Base-by-base conservation (phyloP, 1,139 yeast genomes). In the Taphrina wiesneri region DNA sequence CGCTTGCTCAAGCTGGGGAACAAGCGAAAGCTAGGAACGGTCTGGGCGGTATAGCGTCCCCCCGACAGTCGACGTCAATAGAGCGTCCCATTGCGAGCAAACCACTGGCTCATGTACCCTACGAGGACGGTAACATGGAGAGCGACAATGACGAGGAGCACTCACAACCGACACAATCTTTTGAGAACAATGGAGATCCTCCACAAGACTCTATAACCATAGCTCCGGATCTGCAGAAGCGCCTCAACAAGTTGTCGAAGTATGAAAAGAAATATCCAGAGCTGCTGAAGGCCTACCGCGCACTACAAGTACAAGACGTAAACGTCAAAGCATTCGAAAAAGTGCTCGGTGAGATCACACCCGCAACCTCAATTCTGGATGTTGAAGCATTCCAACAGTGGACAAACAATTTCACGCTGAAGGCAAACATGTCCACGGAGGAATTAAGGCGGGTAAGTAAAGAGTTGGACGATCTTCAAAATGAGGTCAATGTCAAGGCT, bases 261-360 rank as follows among this genome's bases (percentile, higher is more conserved):
- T 93, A 91, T 75, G 98, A 93, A 75, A 88, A 88, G 67, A 90
- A 90, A 74, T 92, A 91, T 74, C 98, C 97, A 0, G 77, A 85
- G 23, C 53, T 68, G n/a, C 63, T 68, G 25, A 43, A 52, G 30
- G 67, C 70, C 3, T 68, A 66, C 36, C 61, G 65, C 21, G 54
- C 30, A 3, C 19, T 54, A n/a, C 62, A 47, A 15, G 34, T 39
- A 15, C 52, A 28, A 28, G 49, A 45, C n/a, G n/a, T 25, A 9
- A 26, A 54, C 11, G 54, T 47, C 25, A 28, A 26, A n/a, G 26
- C 53, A n/a, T 88, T 92, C 72, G 97, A 91, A 73, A 85, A 80
- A 68, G 83, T 88, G 13, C 77, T 93, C 69, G 82, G 83, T 64
- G 97, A 93, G 71, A 77, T 85, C 71, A 92, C 98, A 0, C 98